Conservation (phyloP, 2,329 filamentous ascomycete genomes). For the Colletotrichum sp. region DNA sequence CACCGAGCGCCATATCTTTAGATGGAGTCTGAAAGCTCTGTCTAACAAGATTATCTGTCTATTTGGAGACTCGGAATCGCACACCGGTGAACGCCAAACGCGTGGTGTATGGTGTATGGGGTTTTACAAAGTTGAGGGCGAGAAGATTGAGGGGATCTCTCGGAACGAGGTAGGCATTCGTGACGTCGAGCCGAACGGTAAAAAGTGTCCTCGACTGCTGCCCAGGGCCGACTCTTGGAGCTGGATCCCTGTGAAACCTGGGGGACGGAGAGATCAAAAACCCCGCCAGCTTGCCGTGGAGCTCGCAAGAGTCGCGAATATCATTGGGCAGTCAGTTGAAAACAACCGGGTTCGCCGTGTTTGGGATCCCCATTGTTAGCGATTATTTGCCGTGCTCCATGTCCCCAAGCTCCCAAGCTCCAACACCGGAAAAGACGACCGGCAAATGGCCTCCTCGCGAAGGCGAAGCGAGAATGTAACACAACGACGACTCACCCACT, state of each 20-base stretch:
- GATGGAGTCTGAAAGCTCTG: neutral
- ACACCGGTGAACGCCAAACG: neutral
- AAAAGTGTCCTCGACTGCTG: neutral
- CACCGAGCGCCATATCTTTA: neutral
- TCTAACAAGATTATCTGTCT: neutral
- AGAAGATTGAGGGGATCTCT: neutral
- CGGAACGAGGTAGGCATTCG: neutral
- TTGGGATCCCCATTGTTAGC: neutral
- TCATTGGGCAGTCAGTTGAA: neutral
- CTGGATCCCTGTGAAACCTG: neutral
- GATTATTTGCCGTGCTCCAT: neutral
- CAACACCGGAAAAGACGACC: neutral
- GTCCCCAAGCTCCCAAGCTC: neutral
- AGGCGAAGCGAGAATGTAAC: neutral
- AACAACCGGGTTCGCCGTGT: neutral
- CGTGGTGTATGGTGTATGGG: neutral
- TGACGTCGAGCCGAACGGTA: neutral
- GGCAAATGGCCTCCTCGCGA: neutral
- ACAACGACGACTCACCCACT: neutral
- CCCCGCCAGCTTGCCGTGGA: neutral
- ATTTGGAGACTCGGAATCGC: neutral
- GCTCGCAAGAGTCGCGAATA: neutral
- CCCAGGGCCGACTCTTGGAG: neutral
- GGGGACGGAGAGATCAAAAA: neutral
- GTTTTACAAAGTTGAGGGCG: neutral